These are phyloP conservation scores for Marasmius fiardii DNA, from an alignment of 1,284 basidiomycete species.

Conservation along the genomic window DNA sequence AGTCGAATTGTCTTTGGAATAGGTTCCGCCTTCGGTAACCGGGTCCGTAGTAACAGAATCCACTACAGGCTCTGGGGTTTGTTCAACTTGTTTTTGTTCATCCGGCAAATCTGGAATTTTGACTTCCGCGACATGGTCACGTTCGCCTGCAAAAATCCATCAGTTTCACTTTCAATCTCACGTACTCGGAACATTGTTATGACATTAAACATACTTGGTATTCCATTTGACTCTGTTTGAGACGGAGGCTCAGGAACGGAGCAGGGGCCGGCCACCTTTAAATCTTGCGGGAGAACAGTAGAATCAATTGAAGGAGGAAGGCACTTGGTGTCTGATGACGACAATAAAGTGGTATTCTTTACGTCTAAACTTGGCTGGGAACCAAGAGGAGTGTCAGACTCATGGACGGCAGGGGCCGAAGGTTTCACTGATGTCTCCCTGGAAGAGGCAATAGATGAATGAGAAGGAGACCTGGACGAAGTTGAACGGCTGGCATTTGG, in stretches of 20 bases:
- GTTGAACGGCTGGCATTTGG: neutral
- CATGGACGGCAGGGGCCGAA: constrained; percentile 5
- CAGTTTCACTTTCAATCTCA: too few species aligned
- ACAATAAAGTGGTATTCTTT: neutral
- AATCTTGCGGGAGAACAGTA: neutral
- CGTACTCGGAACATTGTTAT: neutral
- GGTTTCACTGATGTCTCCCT: constrained; percentile 17
- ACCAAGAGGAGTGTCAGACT: neutral
- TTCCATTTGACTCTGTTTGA: neutral
- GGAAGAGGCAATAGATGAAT: constrained; percentile 33
- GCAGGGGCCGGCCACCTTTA: neutral
- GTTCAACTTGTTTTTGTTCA: neutral
- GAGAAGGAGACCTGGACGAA: constrained; percentile 33
- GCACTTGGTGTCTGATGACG: neutral
- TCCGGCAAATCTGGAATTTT: neutral
- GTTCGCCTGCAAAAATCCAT: neutral
- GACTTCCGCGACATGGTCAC: neutral
- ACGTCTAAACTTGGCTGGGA: neutral
- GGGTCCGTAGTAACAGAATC: neutral
- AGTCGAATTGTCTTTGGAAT: neutral
- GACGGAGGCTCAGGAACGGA: neutral
- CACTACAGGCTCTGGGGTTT: neutral
- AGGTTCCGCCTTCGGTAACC: neutral
- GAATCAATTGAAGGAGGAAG: neutral
- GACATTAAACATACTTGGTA: neutral